These are phyloP conservation scores for Chalciporus piperatus DNA, from an alignment of 768 basidiomycete species.

Conservation along the genomic window DNA sequence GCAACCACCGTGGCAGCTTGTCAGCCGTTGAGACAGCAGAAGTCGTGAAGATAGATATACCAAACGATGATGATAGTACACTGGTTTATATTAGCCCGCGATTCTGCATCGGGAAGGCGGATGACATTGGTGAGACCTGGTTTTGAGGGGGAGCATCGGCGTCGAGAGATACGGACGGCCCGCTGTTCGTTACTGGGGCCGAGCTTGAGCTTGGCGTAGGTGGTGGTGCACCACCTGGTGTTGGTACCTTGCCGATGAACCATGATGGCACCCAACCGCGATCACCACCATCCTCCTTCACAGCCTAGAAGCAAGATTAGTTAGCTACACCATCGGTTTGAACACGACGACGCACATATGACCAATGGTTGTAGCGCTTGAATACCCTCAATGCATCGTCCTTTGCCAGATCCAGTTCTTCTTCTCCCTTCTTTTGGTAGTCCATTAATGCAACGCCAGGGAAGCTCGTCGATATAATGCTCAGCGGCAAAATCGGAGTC, in stretches of 20 bases:
- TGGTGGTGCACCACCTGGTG: slow-evolving; percentile 40
- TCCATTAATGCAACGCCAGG: slow-evolving; percentile 97
- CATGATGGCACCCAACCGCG: slow-evolving; percentile 98
- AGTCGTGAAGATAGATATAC: slow-evolving; percentile 23
- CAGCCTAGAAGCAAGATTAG: slow-evolving; percentile 54
- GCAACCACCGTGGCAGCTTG: slow-evolving; percentile 15
- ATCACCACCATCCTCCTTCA: slow-evolving; percentile 90
- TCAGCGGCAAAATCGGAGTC: slow-evolving; percentile 83
- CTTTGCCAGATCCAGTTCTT: slow-evolving; percentile 86
- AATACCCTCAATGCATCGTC: slow-evolving; percentile 90
- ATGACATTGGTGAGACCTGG: slow-evolving; percentile 75
- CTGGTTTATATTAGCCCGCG: slow-evolving; percentile 21
- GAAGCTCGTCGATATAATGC: slow-evolving; percentile 96
- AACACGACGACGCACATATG: slow-evolving; percentile 57
- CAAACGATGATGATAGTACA: slow-evolving; percentile 5
- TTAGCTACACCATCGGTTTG: background rate
- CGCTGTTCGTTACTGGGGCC: slow-evolving; percentile 31
- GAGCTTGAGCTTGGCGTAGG: slow-evolving; percentile 50
- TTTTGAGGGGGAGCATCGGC: slow-evolving; percentile 44
- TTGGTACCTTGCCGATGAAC: slow-evolving; percentile 87
- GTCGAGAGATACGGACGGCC: slow-evolving; percentile 27
- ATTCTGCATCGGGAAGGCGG: slow-evolving; percentile 60
- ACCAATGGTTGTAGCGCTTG: slow-evolving; percentile 98
- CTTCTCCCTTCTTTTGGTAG: slow-evolving; percentile 89
- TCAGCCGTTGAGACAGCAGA: slow-evolving; percentile 17